These are phyloP conservation scores for Paecilomyces sp. DNA, from an alignment of 2,329 filamentous ascomycete genomes.

Conservation along the genomic window DNA sequence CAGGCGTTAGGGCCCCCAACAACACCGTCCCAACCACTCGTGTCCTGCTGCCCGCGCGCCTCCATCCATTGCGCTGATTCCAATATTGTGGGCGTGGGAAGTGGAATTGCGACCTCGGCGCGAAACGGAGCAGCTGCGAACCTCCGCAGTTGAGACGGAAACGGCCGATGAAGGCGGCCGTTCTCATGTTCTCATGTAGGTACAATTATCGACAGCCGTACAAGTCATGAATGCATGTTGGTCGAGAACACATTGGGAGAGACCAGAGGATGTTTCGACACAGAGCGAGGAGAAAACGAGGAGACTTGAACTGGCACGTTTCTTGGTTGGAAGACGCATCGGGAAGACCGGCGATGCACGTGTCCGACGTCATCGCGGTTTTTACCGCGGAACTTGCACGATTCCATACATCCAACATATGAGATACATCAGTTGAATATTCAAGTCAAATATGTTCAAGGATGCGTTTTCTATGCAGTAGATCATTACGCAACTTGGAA, in stretches of 20 bases:
- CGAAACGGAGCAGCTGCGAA: slow-evolving; percentile 23
- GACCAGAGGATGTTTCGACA: not conserved
- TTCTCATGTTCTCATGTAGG: slow-evolving; percentile 40
- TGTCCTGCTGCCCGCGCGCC: slow-evolving; percentile 12
- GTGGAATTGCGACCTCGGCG: slow-evolving; percentile 23
- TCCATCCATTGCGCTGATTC: slow-evolving; percentile 11
- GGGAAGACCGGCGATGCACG: slow-evolving; percentile 9
- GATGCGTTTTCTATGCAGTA: too few relatives aligned
- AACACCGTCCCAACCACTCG: slow-evolving; percentile 24
- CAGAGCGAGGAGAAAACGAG: not conserved
- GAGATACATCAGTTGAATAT: too few relatives aligned
- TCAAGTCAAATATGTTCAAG: too few relatives aligned
- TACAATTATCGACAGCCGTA: slow-evolving; percentile 2
- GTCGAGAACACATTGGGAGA: not conserved
- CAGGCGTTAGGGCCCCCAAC: slow-evolving; percentile 46
- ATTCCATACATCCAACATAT: too few relatives aligned
- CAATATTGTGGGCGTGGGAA: slow-evolving; percentile 16
- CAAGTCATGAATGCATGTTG: slow-evolving; percentile 4
- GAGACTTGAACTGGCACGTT: not conserved
- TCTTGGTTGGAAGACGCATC: not conserved
- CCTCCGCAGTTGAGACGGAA: slow-evolving; percentile 40
- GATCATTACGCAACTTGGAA: too few relatives aligned
- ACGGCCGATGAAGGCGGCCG: slow-evolving; percentile 42
- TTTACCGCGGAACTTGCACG: too few relatives aligned
- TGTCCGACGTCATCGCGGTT: slow-evolving; percentile 14